Conservation (phyloP, 148 eudicot genomes). For the Fallopia convolvulus region DNA sequence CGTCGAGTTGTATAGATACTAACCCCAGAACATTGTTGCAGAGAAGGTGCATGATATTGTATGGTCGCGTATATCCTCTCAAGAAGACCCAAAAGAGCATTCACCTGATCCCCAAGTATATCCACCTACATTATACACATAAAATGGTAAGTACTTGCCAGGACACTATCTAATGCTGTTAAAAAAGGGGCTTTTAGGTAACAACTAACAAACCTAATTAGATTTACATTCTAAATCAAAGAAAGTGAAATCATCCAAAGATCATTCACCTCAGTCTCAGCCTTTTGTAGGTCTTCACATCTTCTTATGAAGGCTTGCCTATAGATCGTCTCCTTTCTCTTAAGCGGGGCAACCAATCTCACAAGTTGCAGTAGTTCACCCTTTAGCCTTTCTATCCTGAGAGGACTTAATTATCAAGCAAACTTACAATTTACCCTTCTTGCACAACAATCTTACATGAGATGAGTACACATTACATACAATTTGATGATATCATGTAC, state of each 20-base stretch:
- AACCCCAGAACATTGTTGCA: constrained; percentile 38
- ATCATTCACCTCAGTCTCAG: constrained; percentile 56
- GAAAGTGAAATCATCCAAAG: no score
- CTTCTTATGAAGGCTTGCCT: constrained; percentile 47
- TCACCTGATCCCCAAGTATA: constrained; percentile 73
- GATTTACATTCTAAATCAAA: no score
- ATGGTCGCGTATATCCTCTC: constrained; percentile 37
- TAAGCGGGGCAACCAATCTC: constrained; percentile 16
- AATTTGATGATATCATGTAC: no score
- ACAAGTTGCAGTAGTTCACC: constrained; percentile 16
- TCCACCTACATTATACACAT: constrained; percentile 41
- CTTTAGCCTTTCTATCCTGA: constrained; percentile 41
- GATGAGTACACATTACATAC: background rate
- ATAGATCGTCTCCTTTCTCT: constrained; percentile 32
- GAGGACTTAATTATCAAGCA: background rate
- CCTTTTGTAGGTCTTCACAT: constrained; percentile 57
- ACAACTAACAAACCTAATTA: no score
- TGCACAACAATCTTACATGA: background rate
- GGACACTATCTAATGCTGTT: background rate
- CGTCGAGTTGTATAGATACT: background rate
- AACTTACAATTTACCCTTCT: background rate
- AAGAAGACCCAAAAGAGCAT: constrained; percentile 40
- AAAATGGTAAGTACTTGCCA: background rate
- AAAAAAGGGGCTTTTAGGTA: background rate
- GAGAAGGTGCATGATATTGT: constrained; percentile 33